Conservation (phyloP, 2,329 filamentous ascomycete genomes). For the Metarhizium rileyi region DNA sequence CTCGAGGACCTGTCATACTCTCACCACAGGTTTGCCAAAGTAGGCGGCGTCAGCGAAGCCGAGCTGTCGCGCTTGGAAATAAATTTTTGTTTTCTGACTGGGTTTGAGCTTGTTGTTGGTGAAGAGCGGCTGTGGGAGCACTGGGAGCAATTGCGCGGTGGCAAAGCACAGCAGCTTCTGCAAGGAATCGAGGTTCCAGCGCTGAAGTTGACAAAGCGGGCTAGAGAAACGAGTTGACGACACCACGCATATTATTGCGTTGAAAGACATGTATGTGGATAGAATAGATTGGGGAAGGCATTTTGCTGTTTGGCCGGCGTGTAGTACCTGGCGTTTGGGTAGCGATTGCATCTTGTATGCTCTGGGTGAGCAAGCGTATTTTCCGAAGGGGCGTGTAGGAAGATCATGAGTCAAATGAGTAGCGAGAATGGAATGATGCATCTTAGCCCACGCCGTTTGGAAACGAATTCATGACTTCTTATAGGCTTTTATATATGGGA, state of each 20-base stretch:
- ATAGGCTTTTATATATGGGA: no score
- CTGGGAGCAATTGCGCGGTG: slow-evolving; percentile 22
- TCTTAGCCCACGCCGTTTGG: no score
- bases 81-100: slow-evolving; percentile 77
- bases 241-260: neutral
- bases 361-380: neutral
- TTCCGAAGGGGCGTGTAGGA: no score
- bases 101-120: slow-evolving; percentile 63
- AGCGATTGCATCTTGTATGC: neutral
- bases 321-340: neutral
- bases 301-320: neutral
- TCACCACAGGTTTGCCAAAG: slow-evolving; percentile 72
- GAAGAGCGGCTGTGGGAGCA: slow-evolving; percentile 23
- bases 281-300: neutral
- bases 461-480: no score
- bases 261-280: neutral
- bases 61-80: slow-evolving; percentile 83
- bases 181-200: slow-evolving; percentile 18
- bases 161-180: slow-evolving; percentile 16
- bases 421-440: no score
- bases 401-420: no score
- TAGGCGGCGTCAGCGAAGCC: slow-evolving; percentile 74
- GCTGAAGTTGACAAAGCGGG: slow-evolving; percentile 15
- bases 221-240: slow-evolving; percentile 7
- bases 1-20: slow-evolving; percentile 87